Evolutionary conservation across 164 flowering plant genomes (phyloP), one percentile per base, ranked within the genome.

Genomic region (Akebia trifoliata): DNA sequence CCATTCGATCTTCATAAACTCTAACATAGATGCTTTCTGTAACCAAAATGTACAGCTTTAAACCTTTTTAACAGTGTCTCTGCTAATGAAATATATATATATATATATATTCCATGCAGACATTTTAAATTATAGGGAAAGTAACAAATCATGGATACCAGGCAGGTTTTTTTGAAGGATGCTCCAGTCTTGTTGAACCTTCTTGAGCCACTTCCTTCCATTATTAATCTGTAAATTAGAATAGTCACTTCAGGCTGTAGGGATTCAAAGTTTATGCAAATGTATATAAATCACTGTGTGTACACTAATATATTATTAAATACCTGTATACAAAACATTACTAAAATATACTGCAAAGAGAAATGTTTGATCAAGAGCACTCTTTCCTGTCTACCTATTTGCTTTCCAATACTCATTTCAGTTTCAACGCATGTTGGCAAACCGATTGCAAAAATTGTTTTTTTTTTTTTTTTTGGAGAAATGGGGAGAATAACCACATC

Each of bases 1-100:
- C 99, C 99, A 94, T 94, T 31, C 95, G 75, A 69, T 94, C 97
- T 75, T 94, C 99, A 66, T 88, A 90, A 55, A 81, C 96, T 28
- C 99, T 77, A 25, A 84, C 99, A 67, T 83, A 90, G 15, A 94
- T 88, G 37, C 81, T 86, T 42, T 81, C 99, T 94, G 84, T 21
- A 42, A 64, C 56, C 40, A 57, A 56, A 48, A 35, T 54, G 10
- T 15, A 44, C 12, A 8, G n/a, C 25, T 45, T 65, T 11, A 38
- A 26, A 18, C 35, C 29, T 14, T 36, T 24, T 54, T 28, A 38
- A 28, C 11, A 48, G 11, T 52, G 32, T 42, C 4, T 36, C 40
- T 40, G 35, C 38, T 30, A 46, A 45, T 20, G 22, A 15, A 29
- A 59, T 49, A 26, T 8, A 28, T 12, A 28, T 1, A 25, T 28